phyloP scores from a whole-genome alignment of 202 grass and related monocot species.

The Panicum virgatum region DNA sequence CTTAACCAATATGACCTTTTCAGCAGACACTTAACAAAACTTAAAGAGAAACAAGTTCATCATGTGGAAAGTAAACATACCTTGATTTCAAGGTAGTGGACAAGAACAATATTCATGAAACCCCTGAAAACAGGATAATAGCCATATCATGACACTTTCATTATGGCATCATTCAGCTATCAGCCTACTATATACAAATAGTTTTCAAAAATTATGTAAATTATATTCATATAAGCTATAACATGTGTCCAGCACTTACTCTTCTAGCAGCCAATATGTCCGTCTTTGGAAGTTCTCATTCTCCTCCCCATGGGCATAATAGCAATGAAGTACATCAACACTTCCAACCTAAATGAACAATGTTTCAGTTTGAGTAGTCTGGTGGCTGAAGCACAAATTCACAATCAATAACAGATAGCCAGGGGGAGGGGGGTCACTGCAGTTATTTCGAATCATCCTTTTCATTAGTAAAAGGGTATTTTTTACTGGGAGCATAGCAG shows the following conservation, averaged over 20 bases:
- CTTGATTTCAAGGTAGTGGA: slow-evolving; percentile 98
- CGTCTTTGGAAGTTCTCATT: slow-evolving; percentile 91
- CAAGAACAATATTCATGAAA: slow-evolving; percentile 96
- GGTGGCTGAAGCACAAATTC: slow-evolving; percentile 15
- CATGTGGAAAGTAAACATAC: slow-evolving; percentile 42
- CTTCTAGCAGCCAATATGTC: slow-evolving; percentile 97
- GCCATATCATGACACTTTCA: slow-evolving; percentile 24
- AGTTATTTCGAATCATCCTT: background rate
- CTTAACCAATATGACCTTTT: background rate
- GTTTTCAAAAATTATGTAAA: background rate
- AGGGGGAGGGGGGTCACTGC: background rate
- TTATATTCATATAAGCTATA: slow-evolving; percentile 19
- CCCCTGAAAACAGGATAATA: slow-evolving; percentile 64
- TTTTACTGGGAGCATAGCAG: background rate
- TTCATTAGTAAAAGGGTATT: background rate
- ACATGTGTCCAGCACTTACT: slow-evolving; percentile 57
- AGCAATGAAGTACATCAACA: slow-evolving; percentile 99
- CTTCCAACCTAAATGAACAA: slow-evolving; percentile 79
- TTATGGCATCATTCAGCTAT: slow-evolving; percentile 15
- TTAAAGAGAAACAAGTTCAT: background rate
- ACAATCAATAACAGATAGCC: background rate
- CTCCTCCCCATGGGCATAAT: slow-evolving; percentile 97
- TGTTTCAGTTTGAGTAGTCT: slow-evolving; percentile 16
- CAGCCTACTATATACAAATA: slow-evolving; percentile 10
- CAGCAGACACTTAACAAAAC: slow-evolving; percentile 8